phyloP scores from a whole-genome alignment of 371 early-diverging fungal species.

The Mortierella sp. region DNA sequence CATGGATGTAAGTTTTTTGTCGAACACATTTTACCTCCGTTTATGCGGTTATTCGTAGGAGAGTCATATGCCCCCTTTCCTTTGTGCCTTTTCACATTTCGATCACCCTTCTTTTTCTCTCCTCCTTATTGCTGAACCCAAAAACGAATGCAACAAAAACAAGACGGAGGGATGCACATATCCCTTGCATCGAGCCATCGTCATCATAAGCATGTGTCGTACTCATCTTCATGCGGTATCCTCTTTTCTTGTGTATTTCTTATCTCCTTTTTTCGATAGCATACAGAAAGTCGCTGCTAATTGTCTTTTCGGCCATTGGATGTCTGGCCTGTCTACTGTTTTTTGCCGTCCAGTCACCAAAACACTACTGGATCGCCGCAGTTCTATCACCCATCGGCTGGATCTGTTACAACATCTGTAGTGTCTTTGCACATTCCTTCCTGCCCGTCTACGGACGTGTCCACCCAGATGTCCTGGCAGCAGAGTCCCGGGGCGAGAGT shows the following conservation, averaged over 20 bases:
- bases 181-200: neutral
- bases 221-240: neutral
- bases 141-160: neutral
- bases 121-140: neutral
- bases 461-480: conserved; percentile 61
- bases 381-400: conserved; percentile 38
- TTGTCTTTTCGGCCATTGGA: conserved; percentile 34
- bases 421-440: conserved; percentile 70
- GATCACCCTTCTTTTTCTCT: neutral
- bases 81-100: neutral
- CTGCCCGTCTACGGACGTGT: conserved; percentile 67
- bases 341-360: conserved; percentile 27
- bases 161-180: neutral
- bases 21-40: too few species aligned
- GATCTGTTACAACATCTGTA: conserved; percentile 37
- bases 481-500: conserved; percentile 28
- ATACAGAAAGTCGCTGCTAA: conserved; percentile 38
- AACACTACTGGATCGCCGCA: conserved; percentile 34
- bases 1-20: conserved; percentile 43
- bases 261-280: conserved; percentile 9
- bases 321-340: conserved; percentile 24
- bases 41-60: too few species aligned
- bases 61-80: neutral
- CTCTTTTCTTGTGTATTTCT: neutral
- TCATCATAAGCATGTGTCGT: neutral